phyloP scores from a whole-genome alignment of 257 asterid species.

The Voacanga thouarsii region DNA sequence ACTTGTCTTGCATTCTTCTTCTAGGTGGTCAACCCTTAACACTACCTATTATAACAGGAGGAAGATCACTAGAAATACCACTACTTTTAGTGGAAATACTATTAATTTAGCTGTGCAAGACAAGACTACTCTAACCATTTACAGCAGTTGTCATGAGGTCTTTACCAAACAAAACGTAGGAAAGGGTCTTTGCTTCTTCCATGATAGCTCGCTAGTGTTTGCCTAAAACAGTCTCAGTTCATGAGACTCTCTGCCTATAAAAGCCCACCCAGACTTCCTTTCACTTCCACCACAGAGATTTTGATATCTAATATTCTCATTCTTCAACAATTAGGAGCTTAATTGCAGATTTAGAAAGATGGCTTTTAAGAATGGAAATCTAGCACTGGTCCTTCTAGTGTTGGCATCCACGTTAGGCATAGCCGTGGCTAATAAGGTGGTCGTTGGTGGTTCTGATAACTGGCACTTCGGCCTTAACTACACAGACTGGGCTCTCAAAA shows the following conservation, averaged over 20 bases:
- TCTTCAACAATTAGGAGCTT: not conserved
- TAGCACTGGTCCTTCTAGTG: conserved; percentile 16
- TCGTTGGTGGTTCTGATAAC: conserved; percentile 56
- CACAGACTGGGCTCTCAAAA: conserved; percentile 60
- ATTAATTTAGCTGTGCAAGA: no score
- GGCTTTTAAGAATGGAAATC: conserved; percentile 22
- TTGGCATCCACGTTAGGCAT: conserved; percentile 24
- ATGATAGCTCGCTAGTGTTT: not conserved
- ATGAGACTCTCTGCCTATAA: conserved; percentile 8
- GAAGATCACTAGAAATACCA: no score
- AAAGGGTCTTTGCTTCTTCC: not conserved
- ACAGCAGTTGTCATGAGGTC: not conserved
- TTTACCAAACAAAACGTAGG: conserved; percentile 15
- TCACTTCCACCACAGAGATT: conserved; percentile 9
- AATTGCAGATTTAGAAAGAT: conserved; percentile 5
- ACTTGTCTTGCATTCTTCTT: not conserved
- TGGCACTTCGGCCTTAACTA: conserved; percentile 75
- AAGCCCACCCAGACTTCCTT: not conserved
- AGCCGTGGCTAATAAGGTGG: conserved; percentile 35
- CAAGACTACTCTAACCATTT: no score
- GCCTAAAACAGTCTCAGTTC: not conserved
- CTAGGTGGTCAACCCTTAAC: not conserved
- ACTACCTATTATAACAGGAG: no score
- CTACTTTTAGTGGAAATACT: no score
- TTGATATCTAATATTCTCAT: not conserved